These are phyloP conservation scores for Ophiostoma triangulosporum DNA, from an alignment of 2,329 filamentous ascomycete genomes.

Conservation along the genomic window DNA sequence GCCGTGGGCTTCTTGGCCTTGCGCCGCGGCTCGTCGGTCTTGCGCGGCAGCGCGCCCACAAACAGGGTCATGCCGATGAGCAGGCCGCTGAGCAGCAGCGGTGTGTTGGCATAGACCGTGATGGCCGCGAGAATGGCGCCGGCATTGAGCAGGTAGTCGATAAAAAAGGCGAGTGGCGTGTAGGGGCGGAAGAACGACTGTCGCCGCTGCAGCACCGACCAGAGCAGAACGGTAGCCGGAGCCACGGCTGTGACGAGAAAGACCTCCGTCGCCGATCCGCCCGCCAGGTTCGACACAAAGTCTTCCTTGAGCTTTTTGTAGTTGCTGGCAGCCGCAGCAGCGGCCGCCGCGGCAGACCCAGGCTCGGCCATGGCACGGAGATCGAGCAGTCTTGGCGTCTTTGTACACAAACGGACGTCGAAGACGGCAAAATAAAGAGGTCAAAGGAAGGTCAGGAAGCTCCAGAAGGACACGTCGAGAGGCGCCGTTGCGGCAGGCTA, in stretches of 20 bases:
- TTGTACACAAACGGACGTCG: background rate
- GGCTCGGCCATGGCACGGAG: slow-evolving; percentile 9
- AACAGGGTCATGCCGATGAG: slow-evolving; percentile 58
- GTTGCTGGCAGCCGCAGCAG: slow-evolving; percentile 28
- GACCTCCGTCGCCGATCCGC: slow-evolving; percentile 73
- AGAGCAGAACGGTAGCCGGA: slow-evolving; percentile 67
- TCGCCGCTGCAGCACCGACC: slow-evolving; percentile 76
- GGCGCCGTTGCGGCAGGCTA: too few species aligned
- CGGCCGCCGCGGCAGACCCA: slow-evolving; percentile 4
- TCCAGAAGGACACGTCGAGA: too few species aligned
- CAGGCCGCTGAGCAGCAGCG: slow-evolving; percentile 60
- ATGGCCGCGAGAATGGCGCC: slow-evolving; percentile 69
- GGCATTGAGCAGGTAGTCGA: slow-evolving; percentile 84
- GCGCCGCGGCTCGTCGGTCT: background rate
- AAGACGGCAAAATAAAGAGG: too few species aligned
- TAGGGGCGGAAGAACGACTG: slow-evolving; percentile 74
- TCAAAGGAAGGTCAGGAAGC: too few species aligned
- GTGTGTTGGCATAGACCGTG: slow-evolving; percentile 67
- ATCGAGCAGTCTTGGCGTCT: too few species aligned
- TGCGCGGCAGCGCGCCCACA: slow-evolving; percentile 39
- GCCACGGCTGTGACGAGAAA: slow-evolving; percentile 74
- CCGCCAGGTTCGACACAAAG: slow-evolving; percentile 83
- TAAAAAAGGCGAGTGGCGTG: slow-evolving; percentile 48
- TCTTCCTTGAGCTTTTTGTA: slow-evolving; percentile 93
- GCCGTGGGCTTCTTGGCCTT: slow-evolving; percentile 33